Evolutionary conservation across 805 yeast genomes (phyloP).

Genomic region (Nakazawaea ishiwadae): DNA sequence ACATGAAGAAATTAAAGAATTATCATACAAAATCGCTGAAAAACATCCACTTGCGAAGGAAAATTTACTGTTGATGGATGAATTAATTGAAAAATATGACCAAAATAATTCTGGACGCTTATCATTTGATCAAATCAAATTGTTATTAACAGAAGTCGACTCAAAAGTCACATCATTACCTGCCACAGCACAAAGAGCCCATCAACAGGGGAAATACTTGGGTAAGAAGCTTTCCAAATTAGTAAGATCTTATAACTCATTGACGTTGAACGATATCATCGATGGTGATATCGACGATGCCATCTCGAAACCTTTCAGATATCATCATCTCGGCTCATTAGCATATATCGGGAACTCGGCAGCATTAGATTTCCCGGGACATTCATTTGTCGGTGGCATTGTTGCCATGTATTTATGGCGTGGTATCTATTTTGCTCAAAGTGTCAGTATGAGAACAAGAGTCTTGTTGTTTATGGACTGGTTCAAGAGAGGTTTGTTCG

Average conservation of each 20-base stretch:
- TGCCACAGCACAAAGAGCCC: conserved; percentile 71
- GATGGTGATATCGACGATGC: conserved; percentile 56
- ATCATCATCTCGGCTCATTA: conserved; percentile 60
- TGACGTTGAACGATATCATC: conserved; percentile 38
- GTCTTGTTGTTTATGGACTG: conserved; percentile 63
- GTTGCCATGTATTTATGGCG: conserved; percentile 74
- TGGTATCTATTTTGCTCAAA: conserved; percentile 63
- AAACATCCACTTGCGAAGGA: conserved; percentile 57
- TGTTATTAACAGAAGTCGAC: conserved; percentile 49
- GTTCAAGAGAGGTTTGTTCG: conserved; percentile 57
- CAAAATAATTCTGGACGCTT: conserved; percentile 41
- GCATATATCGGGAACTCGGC: conserved; percentile 72
- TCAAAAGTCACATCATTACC: conserved; percentile 63
- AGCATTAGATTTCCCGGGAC: conserved; percentile 59
- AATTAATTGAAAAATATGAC: conserved; percentile 50
- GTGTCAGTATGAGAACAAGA: conserved; percentile 60
- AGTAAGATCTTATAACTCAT: conserved; percentile 39
- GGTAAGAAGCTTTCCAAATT: conserved; percentile 55
- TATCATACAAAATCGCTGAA: conserved; percentile 42
- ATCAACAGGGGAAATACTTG: conserved; percentile 64
- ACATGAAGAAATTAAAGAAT: conserved; percentile 41
- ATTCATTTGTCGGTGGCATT: conserved; percentile 59
- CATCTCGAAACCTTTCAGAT: conserved; percentile 52
- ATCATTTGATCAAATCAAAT: conserved; percentile 45
- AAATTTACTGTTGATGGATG: conserved; percentile 46